phyloP scores from a whole-genome alignment of 345 rosid species.

The Pelargonium nanum region DNA sequence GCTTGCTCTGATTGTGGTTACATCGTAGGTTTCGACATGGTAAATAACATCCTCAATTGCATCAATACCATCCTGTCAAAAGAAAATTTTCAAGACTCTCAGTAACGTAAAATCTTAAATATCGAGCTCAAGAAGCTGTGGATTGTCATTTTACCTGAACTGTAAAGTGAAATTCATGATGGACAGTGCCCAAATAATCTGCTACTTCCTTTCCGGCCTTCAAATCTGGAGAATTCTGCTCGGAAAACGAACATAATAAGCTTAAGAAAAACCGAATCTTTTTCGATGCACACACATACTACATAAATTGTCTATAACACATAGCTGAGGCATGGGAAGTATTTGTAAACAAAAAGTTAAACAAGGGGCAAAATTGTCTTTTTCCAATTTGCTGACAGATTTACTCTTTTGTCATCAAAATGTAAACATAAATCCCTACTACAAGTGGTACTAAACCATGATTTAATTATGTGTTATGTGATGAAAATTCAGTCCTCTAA shows the following conservation, averaged over 20 bases:
- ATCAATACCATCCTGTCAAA: slow-evolving; percentile 68
- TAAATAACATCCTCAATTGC: slow-evolving; percentile 92
- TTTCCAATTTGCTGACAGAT: too few species aligned
- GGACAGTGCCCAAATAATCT: slow-evolving; percentile 73
- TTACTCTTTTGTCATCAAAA: too few species aligned
- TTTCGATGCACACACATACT: too few species aligned
- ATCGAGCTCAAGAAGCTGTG: not conserved
- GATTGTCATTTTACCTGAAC: slow-evolving; percentile 44
- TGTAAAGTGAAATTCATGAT: slow-evolving; percentile 86
- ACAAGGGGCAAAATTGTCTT: too few species aligned
- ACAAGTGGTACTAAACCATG: too few species aligned
- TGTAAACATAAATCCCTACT: too few species aligned
- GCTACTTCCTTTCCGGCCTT: slow-evolving; percentile 86
- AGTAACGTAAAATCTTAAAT: not conserved
- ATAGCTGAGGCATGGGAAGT: too few species aligned
- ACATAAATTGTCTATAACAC: too few species aligned
- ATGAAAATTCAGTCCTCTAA: not conserved
- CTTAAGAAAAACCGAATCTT: slow-evolving; percentile 1
- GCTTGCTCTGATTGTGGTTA: slow-evolving; percentile 80
- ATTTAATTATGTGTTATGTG: too few species aligned
- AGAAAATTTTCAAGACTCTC: not conserved
- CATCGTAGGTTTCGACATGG: slow-evolving; percentile 86
- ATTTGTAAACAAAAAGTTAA: too few species aligned
- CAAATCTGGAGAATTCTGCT: slow-evolving; percentile 81
- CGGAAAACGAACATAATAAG: not conserved